A percentile compares a stretch with the other conserved stretches of the same genome.
Evolutionary conservation across 228 moss, liverwort and hornwort species (phyloP).

Genomic region (Sphagnum magellanicum): DNA sequence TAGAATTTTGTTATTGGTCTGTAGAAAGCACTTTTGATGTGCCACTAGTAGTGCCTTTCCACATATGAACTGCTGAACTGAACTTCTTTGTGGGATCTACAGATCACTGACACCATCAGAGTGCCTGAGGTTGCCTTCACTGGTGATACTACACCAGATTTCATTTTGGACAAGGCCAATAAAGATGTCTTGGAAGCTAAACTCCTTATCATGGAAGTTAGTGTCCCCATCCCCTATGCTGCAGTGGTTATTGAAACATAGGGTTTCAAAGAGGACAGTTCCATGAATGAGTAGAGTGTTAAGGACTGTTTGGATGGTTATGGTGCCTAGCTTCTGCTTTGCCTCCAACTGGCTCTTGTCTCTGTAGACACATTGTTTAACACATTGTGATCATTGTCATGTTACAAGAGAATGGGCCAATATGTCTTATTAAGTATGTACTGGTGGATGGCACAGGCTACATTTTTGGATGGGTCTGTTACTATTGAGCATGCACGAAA

Average conservation of each 20-base stretch:
- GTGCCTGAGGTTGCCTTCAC: slow-evolving; percentile 88
- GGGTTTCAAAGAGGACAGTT: no score
- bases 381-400: neutral
- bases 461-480: slow-evolving; percentile 72
- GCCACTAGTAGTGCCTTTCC: neutral
- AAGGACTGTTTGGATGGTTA: neutral
- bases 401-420: neutral
- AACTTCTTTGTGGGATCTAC: slow-evolving; percentile 2
- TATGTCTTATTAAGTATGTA: neutral
- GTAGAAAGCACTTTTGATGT: neutral
- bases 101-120: slow-evolving; percentile 67
- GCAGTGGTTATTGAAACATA: neutral
- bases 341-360: neutral
- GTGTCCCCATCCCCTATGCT: neutral
- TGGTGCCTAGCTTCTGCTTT: neutral
- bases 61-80: neutral
- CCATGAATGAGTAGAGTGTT: neutral
- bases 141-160: slow-evolving; percentile 91
- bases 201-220: slow-evolving; percentile 88
- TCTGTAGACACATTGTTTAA: neutral
- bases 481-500: slow-evolving; percentile 71
- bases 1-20: neutral
- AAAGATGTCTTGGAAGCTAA: slow-evolving; percentile 78
- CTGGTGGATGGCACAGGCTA: slow-evolving; percentile 38
- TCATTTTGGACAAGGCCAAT: slow-evolving; percentile 73